phyloP scores from a whole-genome alignment of 176 grass and related monocot genomes.

The Cocos nucifera region DNA sequence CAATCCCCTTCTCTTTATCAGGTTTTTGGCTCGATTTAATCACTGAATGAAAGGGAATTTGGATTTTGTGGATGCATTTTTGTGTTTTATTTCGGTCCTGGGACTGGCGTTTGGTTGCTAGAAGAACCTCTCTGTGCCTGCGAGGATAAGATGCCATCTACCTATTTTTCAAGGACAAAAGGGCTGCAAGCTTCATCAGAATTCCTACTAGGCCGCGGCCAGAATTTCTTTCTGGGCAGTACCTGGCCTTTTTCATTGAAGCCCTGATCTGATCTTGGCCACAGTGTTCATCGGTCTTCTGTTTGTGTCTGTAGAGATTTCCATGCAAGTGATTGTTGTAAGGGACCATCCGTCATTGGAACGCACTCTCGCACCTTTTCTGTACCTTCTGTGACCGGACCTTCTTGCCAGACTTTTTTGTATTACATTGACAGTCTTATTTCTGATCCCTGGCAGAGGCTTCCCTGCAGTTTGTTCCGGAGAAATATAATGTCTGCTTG shows the following conservation, averaged over 20 bases:
- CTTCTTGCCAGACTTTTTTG: background rate
- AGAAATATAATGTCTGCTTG: slow-evolving; percentile 10
- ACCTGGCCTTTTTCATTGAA: slow-evolving; percentile 66
- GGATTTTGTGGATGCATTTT: background rate
- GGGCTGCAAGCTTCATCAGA: slow-evolving; percentile 18
- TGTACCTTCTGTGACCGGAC: background rate
- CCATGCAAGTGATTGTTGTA: background rate
- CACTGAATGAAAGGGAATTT: background rate
- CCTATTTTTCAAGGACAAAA: background rate
- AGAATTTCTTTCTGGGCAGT: slow-evolving; percentile 69
- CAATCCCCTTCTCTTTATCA: too few relatives aligned
- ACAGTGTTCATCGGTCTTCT: slow-evolving; percentile 33
- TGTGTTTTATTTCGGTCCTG: background rate
- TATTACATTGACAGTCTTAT: background rate
- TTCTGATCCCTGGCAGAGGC: background rate
- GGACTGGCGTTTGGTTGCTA: background rate
- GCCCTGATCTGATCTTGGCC: slow-evolving; percentile 26
- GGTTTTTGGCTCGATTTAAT: background rate
- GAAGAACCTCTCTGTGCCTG: background rate
- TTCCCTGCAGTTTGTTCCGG: background rate
- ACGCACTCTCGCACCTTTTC: background rate
- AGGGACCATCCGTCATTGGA: too few relatives aligned
- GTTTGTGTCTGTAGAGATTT: background rate
- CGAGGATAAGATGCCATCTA: slow-evolving; percentile 11
- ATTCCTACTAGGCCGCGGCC: slow-evolving; percentile 23